A percentile compares a stretch with the other conserved stretches of the same genome.
Evolutionary conservation across 1,284 basidiomycete genomes (phyloP).

Genomic region (Vanrija humicola): DNA sequence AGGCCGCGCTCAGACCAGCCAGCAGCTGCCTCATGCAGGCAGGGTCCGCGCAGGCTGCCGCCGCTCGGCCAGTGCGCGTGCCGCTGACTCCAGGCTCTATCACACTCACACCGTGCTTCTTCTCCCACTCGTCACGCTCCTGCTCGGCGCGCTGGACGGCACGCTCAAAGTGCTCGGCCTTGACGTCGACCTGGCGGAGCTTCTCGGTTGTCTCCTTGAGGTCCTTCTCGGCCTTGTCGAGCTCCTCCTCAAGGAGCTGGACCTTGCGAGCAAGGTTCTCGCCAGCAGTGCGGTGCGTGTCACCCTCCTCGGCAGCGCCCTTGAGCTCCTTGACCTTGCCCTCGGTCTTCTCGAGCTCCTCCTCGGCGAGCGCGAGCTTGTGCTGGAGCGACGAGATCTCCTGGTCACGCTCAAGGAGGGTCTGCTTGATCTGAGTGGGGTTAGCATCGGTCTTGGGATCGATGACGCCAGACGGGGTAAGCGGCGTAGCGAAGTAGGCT

Average conservation of each 20-base stretch:
- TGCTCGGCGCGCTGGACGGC: constrained; percentile 82
- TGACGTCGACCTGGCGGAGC: constrained; percentile 96
- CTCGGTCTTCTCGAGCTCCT: constrained; percentile 73
- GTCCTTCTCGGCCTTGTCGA: constrained; percentile 94
- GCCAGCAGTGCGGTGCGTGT: constrained; percentile 66
- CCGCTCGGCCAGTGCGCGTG: background rate
- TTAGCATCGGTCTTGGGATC: background rate
- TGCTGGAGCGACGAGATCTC: constrained; percentile 79
- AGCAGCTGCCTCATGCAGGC: constrained; percentile 5
- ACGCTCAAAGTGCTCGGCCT: constrained; percentile 97
- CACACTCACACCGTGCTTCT: constrained; percentile 76
- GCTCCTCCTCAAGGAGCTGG: constrained; percentile 87
- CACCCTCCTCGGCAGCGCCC: constrained; percentile 64
- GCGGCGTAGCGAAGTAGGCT: background rate
- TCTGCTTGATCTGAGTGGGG: constrained; percentile 59
- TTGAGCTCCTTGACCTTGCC: constrained; percentile 69
- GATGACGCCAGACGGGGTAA: background rate
- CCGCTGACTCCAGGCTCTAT: background rate
- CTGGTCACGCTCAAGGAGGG: constrained; percentile 79
- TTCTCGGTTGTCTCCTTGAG: constrained; percentile 95
- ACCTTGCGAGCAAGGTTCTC: constrained; percentile 82
- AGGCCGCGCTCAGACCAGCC: background rate
- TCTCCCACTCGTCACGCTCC: constrained; percentile 91
- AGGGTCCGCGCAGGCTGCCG: background rate
- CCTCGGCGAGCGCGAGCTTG: constrained; percentile 67